Base-by-base conservation (phyloP, 495 filamentous ascomycete genomes). In the Aspergillus baeticus region DNA sequence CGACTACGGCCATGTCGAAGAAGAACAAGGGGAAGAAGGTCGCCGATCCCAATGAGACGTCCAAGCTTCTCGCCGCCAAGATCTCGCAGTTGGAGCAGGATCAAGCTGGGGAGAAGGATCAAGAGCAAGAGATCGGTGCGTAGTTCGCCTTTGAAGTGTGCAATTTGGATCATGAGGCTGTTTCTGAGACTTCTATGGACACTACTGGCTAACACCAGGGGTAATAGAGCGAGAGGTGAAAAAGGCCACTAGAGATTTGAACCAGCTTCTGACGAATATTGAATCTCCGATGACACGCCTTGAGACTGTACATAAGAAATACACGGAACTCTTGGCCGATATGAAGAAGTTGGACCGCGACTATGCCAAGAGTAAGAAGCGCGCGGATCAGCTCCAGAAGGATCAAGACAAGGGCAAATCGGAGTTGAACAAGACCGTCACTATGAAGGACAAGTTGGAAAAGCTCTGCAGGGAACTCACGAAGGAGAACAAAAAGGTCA, bases 311-410 rank as follows among this genome's bases (percentile, higher is more conserved):
- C 91, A 92, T 58, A 95, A 90, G 61, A 91, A 91, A 64, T 97
- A 92, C 56, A 89, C 89, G 41, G 92, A 98, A 58, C 83, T 97
- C 3, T 78, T 96, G 49, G 85, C 88, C 36, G 91, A 96, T 54
- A 95, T 98, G 91, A 96, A 96, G 64, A 85, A 91, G 48, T 81
- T 95, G 55, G 93, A 98, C 68, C 88, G 92, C 26, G 94, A 98
- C 51, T 90, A 96, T 64, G 79, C 88, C 37, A 98, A 96, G 74
- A 92, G 91, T 65, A 96, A 96, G 76, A 98, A 97, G 73, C 87
- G 91, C 8, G 90, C 88, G 14, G 94, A 98, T 71, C 88, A 91
- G 63, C 69, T 98, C 54, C 94, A 98, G 73, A 98, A 98, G 69
- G 94, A 98, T 60, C 95, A 95, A 69, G 94, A 98, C 70, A 86